Percentiles rank a stretch among this genome's conserved stretches.
phyloP scores from a whole-genome alignment of 139 green algal species.

The Tetraselmis striata region DNA sequence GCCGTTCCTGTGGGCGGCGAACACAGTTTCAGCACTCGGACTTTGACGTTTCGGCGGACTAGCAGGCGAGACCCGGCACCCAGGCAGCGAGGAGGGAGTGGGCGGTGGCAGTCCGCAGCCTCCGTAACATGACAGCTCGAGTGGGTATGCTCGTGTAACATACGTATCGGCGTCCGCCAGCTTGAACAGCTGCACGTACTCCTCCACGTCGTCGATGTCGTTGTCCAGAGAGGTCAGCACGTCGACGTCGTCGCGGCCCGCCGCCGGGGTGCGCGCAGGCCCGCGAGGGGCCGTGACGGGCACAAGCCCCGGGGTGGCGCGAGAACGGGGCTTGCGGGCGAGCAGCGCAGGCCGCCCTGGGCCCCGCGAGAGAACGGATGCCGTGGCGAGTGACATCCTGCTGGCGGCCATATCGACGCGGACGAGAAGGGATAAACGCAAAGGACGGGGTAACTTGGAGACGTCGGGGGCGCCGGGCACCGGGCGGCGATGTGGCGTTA shows the following conservation, averaged over 20 bases:
- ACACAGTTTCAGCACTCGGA: neutral
- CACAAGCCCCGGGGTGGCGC: no score
- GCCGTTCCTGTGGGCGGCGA: constrained; percentile 13
- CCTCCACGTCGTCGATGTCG: neutral
- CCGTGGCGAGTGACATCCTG: no score
- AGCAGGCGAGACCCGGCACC: constrained; percentile 10
- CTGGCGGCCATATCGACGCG: no score
- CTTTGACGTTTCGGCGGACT: neutral
- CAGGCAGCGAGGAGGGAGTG: neutral
- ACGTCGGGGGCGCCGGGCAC: no score
- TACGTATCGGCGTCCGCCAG: neutral
- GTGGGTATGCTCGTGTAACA: constrained; percentile 5
- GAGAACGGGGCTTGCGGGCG: no score
- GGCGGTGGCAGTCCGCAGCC: neutral
- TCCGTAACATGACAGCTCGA: constrained; percentile 11
- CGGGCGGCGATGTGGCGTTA: no score
- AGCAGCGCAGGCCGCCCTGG: no score
- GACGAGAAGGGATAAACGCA: no score
- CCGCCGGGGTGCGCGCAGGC: neutral
- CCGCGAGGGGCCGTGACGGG: no score
- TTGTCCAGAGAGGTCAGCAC: neutral
- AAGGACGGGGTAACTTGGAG: no score
- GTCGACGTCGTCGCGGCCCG: neutral
- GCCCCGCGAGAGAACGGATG: no score
- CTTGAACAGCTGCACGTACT: neutral